A percentile compares a stretch with the other conserved stretches of the same genome.
phyloP scores from a whole-genome alignment of 441 rosid species.

The Sinapis alba region DNA sequence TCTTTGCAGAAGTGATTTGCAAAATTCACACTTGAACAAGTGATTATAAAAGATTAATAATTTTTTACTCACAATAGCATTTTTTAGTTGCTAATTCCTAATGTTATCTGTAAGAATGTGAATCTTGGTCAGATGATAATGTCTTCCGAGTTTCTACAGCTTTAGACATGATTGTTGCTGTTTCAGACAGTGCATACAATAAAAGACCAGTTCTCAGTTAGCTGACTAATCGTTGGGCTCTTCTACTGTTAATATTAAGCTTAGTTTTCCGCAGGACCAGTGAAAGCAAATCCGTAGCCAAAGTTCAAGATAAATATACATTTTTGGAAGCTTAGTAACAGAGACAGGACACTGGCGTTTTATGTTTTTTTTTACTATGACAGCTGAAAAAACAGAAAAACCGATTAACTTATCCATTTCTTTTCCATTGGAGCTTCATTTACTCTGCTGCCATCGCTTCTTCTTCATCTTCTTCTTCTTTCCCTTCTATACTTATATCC shows the following conservation, averaged over 20 bases:
- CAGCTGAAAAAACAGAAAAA: constrained; percentile 13
- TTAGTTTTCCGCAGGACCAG: neutral
- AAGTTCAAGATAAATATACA: constrained; percentile 36
- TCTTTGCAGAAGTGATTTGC: constrained; percentile 10
- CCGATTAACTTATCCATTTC: constrained; percentile 7
- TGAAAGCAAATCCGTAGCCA: constrained; percentile 27
- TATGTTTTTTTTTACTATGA: constrained; percentile 23
- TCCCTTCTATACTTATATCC: constrained; percentile 44
- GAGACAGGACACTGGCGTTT: constrained; percentile 8
- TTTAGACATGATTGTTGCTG: neutral
- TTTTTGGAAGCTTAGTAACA: constrained; percentile 19
- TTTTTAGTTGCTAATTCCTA: neutral
- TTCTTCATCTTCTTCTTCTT: constrained; percentile 42
- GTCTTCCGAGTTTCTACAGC: constrained; percentile 1
- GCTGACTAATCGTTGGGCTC: neutral
- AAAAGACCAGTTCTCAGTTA: neutral
- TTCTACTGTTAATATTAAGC: neutral
- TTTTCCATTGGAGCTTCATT: constrained; percentile 15
- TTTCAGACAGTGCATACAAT: neutral
- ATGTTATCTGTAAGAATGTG: neutral
- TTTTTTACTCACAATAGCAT: neutral
- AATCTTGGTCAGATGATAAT: neutral
- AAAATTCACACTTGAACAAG: neutral
- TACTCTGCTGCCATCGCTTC: constrained; percentile 49
- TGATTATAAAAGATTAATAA: neutral